Base-by-base conservation (phyloP, 192 early-diverging fungal species). In the Glomus cerebriforme region DNA sequence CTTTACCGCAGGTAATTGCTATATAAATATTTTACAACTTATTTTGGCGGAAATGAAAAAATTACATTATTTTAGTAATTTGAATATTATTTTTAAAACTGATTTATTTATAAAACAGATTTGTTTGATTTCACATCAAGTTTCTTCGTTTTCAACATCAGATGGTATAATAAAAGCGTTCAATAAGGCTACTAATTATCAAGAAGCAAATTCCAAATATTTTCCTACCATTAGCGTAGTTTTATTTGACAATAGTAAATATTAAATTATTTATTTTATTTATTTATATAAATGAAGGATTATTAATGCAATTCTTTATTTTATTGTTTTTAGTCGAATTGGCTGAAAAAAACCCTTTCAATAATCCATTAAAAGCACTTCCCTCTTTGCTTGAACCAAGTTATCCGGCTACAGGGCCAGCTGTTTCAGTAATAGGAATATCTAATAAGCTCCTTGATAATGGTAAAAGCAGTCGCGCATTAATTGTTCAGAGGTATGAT, bases 371-470 rank as follows among this genome's bases (percentile, higher is more conserved):
- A 47, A 47, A 47, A 47, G 45, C 13, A 31, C 39, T 73, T 73
- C 37, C 32, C 66, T 10, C 77, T 64, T 2, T 24, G n/a, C 2
- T 29, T 69, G 15, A 32, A 68, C n/a, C n/a, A n/a, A n/a, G n/a
- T n/a, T n/a, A n/a, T n/a, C n/a, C n/a, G n/a, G n/a, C n/a, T n/a
- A n/a, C n/a, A n/a, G n/a, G n/a, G n/a, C n/a, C n/a, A n/a, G n/a
- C n/a, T n/a, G n/a, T n/a, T n/a, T n/a, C n/a, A 8, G 77, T 78
- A 4, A 78, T 78, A 29, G 77, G 77, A 37, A 78, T 78, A 27
- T 72, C 66, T 26, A 78, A 68, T 78, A 69, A 65, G 77, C 62
- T 65, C 24, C 22, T 78, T 3, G 77, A 78, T 49, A 69, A 69
- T 78, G 69, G 77, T 69, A 78, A 78, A 49, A 72, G 43, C 8